Percentiles rank a stretch among this genome's conserved stretches.
Evolutionary conservation across 352 stramenopile genomes (phyloP).

Genomic region (Aphanomyces astaci): DNA sequence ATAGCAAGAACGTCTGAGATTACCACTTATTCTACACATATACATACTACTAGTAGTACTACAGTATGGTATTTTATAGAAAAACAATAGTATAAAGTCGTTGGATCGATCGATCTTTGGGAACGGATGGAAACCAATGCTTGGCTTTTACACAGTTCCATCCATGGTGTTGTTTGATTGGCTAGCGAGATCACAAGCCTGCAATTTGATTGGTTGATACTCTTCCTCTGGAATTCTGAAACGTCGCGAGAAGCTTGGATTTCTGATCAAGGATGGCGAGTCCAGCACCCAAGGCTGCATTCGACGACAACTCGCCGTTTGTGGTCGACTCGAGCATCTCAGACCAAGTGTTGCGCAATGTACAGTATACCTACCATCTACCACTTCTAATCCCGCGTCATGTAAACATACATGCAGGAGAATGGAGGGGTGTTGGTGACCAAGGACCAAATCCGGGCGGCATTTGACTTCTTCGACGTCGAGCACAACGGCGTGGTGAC

Average conservation of each 20-base stretch:
- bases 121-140: too few relatives aligned
- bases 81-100: too few relatives aligned
- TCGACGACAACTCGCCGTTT: not conserved
- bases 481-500: conserved; percentile 74
- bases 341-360: conserved; percentile 17
- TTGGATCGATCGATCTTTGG: too few relatives aligned
- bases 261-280: not conserved
- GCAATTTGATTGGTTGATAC: not conserved
- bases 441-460: conserved; percentile 69
- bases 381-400: not conserved
- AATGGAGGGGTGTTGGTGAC: conserved; percentile 79
- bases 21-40: too few relatives aligned
- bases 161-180: not conserved
- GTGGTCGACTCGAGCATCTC: not conserved
- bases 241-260: not conserved
- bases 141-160: too few relatives aligned
- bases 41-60: too few relatives aligned
- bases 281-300: not conserved
- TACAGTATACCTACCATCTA: conserved; percentile 1
- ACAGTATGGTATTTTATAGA: too few relatives aligned
- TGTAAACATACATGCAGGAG: conserved; percentile 30
- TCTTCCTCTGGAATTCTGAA: not conserved
- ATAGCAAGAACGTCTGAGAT: too few relatives aligned
- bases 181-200: not conserved
- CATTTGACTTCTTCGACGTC: conserved; percentile 88